Conservation (phyloP, 768 basidiomycete species). For the Nidularia pulvinata region DNA sequence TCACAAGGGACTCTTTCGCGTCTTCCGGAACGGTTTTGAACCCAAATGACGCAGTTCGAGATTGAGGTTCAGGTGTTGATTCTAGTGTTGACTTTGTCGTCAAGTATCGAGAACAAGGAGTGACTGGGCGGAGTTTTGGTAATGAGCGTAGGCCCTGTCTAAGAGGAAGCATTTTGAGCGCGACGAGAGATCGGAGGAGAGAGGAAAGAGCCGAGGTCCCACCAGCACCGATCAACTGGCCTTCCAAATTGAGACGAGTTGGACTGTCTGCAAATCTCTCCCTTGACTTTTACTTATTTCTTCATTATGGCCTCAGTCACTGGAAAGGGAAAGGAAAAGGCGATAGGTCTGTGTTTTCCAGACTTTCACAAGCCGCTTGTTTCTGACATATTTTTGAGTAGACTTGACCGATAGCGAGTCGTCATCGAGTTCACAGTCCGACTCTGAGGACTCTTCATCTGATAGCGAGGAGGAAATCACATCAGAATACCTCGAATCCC, state of each 20-base stretch:
- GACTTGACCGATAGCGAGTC: slow-evolving; percentile 13
- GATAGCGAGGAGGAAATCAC: slow-evolving; percentile 50
- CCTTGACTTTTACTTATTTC: background rate
- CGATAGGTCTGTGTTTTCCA: slow-evolving; percentile 23
- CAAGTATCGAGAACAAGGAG: slow-evolving; percentile 9
- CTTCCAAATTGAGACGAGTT: too few species aligned
- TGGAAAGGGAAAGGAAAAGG: slow-evolving; percentile 46
- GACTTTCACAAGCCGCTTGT: too few species aligned
- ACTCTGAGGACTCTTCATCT: slow-evolving; percentile 31
- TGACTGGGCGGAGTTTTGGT: slow-evolving; percentile 9
- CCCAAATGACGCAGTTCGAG: slow-evolving; percentile 84
- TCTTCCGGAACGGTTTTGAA: slow-evolving; percentile 89
- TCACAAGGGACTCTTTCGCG: slow-evolving; percentile 87
- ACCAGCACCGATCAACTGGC: too few species aligned
- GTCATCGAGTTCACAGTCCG: slow-evolving; percentile 26
- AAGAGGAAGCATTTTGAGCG: slow-evolving; percentile 19
- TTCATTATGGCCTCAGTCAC: slow-evolving; percentile 13
- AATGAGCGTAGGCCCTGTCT: slow-evolving; percentile 10
- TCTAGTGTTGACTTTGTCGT: slow-evolving; percentile 15
- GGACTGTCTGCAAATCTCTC: too few species aligned
- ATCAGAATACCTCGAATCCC: slow-evolving; percentile 57
- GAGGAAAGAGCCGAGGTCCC: too few species aligned
- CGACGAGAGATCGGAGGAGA: too few species aligned
- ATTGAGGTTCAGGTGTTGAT: slow-evolving; percentile 10
- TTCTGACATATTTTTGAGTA: slow-evolving; percentile 1